Evolutionary conservation across 2,329 filamentous ascomycete species (phyloP), one percentile per base, ranked within the genome.

Genomic region (Colletotrichum tabaci): DNA sequence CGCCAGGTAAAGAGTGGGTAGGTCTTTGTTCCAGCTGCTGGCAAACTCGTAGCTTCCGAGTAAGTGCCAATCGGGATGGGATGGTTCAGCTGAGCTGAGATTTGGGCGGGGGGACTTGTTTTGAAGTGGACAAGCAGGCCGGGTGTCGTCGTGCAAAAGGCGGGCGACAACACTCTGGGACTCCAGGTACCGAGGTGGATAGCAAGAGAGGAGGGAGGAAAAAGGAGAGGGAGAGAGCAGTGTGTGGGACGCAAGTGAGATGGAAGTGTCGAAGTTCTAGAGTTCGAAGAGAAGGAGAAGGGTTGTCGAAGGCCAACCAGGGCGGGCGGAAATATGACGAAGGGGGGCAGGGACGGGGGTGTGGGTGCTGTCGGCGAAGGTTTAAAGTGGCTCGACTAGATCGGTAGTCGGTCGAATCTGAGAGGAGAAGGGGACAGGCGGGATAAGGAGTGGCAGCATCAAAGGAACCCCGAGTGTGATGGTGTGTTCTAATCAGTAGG

Each of bases 201-300:
- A 2, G 1, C 21, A 47, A 47, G 42, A 30, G 44, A 46, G 53
- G 23, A 9, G 30, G 9, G 26, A 38, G 7, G 52, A 12, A 26
- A 38, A 21, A 47, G 44, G 16, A 23, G 18, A 23, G 40, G 18
- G 23, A 53, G 46, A 16, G 40, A 18, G 21, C 38, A 30, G 2
- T 8, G 35, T 38, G 47, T 61, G 55, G 18, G 50, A 61, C 61
- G 63, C 49, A 61, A 57, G 60, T 61, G 62, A 61, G 49, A 23
- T 65, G 67, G 47, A 72, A 71, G 60, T 55, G 70, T 72, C 42
- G 60, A 72, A 52, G 66, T 72, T 72, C 66, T 69, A 72, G 66
- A 70, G 70, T 72, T 71, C 65, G 65, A 71, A 71, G 46, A 67
- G 68, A 71, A 71, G 68, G 46, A 71, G 68, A 71, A 68, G 68